Evolutionary conservation across 2,329 filamentous ascomycete species (phyloP).

Genomic region (Davidsoniella neocaledoniae): DNA sequence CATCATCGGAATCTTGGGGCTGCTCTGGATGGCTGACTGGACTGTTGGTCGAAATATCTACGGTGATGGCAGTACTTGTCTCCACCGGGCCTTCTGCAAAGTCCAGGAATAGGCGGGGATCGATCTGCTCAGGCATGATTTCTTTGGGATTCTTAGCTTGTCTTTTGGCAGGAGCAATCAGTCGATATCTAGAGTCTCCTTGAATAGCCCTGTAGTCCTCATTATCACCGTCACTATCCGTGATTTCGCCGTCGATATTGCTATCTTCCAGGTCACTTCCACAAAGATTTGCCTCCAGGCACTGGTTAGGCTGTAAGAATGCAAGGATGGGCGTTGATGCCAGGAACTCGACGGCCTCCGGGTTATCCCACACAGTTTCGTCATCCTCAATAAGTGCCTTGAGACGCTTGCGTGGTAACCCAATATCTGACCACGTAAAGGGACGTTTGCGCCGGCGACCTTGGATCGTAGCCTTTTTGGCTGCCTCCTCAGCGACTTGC

Average conservation of each 20-base stretch:
- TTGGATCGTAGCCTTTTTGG: neutral
- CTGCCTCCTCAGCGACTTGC: conserved; percentile 15
- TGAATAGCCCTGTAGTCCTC: neutral
- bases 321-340: conserved; percentile 7
- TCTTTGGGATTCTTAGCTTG: neutral
- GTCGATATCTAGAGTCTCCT: neutral
- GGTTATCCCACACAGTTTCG: conserved; percentile 10
- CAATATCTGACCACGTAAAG: conserved; percentile 11
- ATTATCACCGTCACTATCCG: neutral
- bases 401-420: conserved; percentile 6
- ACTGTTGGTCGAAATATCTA: no score
- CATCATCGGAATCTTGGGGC: neutral
- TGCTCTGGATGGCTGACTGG: neutral
- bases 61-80: neutral
- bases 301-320: conserved; percentile 10
- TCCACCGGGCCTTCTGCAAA: neutral
- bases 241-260: neutral
- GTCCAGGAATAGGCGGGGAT: conserved; percentile 7
- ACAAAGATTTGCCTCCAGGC: conserved; percentile 2
- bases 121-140: conserved; percentile 1
- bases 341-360: conserved; percentile 9
- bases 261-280: neutral
- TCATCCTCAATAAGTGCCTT: conserved; percentile 12
- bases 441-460: conserved; percentile 7
- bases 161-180: neutral